Percentiles rank a stretch among this genome's conserved stretches.
phyloP scores from a whole-genome alignment of 2,329 filamentous ascomycete genomes.

The Biscogniauxia mediterranea region DNA sequence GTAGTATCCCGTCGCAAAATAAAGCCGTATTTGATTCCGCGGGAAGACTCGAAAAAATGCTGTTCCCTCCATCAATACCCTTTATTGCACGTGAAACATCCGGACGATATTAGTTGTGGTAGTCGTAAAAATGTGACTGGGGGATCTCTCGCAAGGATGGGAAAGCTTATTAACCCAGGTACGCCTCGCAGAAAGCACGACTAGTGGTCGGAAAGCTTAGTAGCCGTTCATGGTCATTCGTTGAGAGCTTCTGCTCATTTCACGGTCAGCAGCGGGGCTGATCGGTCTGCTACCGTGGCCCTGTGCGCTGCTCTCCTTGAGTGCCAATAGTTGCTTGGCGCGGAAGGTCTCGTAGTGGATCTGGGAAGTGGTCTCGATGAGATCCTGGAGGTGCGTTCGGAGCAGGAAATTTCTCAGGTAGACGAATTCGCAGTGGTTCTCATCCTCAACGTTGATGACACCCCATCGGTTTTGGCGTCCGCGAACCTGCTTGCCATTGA shows the following conservation, averaged over 20 bases:
- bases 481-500: conserved; percentile 95
- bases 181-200: conserved; percentile 26
- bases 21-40: conserved; percentile 15
- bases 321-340: conserved; percentile 93
- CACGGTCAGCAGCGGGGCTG: conserved; percentile 89
- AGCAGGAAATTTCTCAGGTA: conserved; percentile 98
- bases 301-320: conserved; percentile 96
- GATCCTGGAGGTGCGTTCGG: conserved; percentile 94
- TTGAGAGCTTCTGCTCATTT: conserved; percentile 95
- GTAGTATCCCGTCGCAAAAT: conserved; percentile 23
- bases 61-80: conserved; percentile 13
- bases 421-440: conserved; percentile 99
- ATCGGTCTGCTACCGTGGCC: conserved; percentile 85
- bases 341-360: conserved; percentile 99
- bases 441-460: conserved; percentile 98
- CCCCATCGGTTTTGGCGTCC: conserved; percentile 99
- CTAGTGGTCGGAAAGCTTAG: conserved; percentile 48
- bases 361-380: conserved; percentile 98
- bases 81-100: conserved; percentile 10
- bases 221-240: conserved; percentile 99
- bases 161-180: conserved; percentile 16
- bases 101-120: conserved; percentile 18
- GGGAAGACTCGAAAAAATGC: conserved; percentile 19
- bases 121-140: conserved; percentile 21
- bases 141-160: conserved; percentile 15